These are phyloP conservation scores for Rhamnella rubrinervis DNA, from an alignment of 331 rosid species.

Conservation along the genomic window DNA sequence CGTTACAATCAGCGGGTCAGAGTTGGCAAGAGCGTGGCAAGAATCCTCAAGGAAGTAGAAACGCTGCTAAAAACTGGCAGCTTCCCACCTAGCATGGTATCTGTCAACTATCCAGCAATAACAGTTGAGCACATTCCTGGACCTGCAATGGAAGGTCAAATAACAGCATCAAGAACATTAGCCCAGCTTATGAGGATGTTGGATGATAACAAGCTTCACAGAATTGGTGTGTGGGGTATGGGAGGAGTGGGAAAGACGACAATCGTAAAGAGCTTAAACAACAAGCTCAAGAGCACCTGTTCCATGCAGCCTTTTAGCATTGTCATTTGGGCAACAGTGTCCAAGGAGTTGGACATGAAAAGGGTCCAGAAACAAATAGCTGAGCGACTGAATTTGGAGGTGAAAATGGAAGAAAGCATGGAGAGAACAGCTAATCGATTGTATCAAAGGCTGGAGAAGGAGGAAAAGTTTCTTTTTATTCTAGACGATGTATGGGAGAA, in stretches of 20 bases:
- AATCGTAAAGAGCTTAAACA: conserved; percentile 16
- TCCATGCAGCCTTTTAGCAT: conserved; percentile 9
- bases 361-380: conserved; percentile 20
- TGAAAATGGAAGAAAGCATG: conserved; percentile 13
- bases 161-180: conserved; percentile 1
- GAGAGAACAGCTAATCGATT: conserved; percentile 1
- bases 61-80: neutral
- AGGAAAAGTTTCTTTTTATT: conserved; percentile 16
- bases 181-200: neutral
- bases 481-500: conserved; percentile 22
- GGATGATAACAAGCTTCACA: neutral
- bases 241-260: conserved; percentile 27
- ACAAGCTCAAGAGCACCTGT: neutral
- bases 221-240: conserved; percentile 25
- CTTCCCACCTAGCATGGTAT: neutral
- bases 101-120: neutral
- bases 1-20: neutral
- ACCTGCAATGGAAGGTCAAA: conserved; percentile 5
- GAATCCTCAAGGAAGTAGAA: neutral
- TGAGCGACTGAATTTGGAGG: conserved; percentile 13
- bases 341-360: conserved; percentile 13
- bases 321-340: conserved; percentile 23
- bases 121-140: conserved; percentile 18
- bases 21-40: neutral
- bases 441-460: conserved; percentile 8